A percentile compares a stretch with the other conserved stretches of the same genome.
Evolutionary conservation across 768 basidiomycete genomes (phyloP).

Genomic region (Lyophyllum shimeji): DNA sequence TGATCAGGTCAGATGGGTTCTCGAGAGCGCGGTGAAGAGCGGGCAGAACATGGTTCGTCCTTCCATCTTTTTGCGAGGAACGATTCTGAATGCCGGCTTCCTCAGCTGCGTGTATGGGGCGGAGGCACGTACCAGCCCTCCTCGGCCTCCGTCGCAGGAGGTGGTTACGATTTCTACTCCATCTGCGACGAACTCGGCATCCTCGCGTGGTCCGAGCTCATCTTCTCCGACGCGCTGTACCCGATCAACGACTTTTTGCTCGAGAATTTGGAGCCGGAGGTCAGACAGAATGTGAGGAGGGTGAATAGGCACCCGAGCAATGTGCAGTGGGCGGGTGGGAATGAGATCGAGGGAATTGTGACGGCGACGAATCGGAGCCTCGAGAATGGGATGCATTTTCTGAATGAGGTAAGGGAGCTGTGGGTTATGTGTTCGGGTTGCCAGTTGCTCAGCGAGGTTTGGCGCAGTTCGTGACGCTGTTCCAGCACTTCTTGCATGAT

Average conservation of each 20-base stretch:
- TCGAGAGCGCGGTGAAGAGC: slow-evolving; percentile 52
- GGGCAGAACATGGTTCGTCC: slow-evolving; percentile 59
- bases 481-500: slow-evolving; percentile 51
- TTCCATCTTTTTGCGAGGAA: neutral
- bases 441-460: neutral
- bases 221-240: slow-evolving; percentile 57
- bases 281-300: slow-evolving; percentile 55
- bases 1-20: slow-evolving; percentile 52
- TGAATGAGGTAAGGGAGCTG: slow-evolving; percentile 41
- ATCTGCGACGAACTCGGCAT: slow-evolving; percentile 61
- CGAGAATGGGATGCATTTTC: slow-evolving; percentile 44
- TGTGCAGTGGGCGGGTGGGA: slow-evolving; percentile 61
- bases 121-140: slow-evolving; percentile 55
- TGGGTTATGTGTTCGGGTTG: neutral
- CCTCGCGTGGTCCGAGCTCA: slow-evolving; percentile 61
- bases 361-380: slow-evolving; percentile 32
- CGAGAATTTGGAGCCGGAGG: slow-evolving; percentile 51
- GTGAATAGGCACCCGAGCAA: slow-evolving; percentile 57
- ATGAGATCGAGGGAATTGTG: slow-evolving; percentile 59
- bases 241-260: slow-evolving; percentile 55
- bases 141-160: slow-evolving; percentile 34
- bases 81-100: neutral
- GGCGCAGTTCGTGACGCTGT: slow-evolving; percentile 40
- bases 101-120: slow-evolving; percentile 58
- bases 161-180: slow-evolving; percentile 56